Evolutionary conservation across 441 rosid genomes (phyloP).

Genomic region (Adansonia gregorii): DNA sequence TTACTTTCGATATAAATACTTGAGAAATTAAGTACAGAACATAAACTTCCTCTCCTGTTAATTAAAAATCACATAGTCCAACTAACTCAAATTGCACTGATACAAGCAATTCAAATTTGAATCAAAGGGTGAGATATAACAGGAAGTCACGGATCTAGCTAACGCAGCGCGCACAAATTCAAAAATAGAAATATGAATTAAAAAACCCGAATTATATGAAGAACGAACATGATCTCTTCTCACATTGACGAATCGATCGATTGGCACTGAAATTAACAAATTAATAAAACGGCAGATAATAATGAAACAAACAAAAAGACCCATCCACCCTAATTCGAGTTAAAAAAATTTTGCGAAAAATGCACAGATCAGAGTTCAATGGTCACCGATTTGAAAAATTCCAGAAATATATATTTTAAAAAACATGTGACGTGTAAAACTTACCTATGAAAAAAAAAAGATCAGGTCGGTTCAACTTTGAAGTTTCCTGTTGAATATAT

Average conservation of each 20-base stretch:
- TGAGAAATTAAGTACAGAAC: not conserved
- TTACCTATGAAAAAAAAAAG: conserved; percentile 31
- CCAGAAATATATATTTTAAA: not conserved
- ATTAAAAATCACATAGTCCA: conserved; percentile 16
- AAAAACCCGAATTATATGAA: conserved; percentile 1
- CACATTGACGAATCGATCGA: conserved; percentile 28
- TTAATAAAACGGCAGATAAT: not conserved
- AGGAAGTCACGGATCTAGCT: conserved; percentile 37
- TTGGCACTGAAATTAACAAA: conserved; percentile 19
- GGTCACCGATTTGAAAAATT: conserved; percentile 17
- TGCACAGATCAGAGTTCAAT: conserved; percentile 27
- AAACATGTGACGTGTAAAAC: not conserved
- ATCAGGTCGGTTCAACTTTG: conserved; percentile 21
- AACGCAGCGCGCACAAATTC: conserved; percentile 13
- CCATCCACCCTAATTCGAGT: conserved; percentile 16
- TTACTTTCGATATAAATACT: not conserved
- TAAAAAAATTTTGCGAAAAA: conserved; percentile 7
- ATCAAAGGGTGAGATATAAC: conserved; percentile 17
- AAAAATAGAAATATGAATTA: not conserved
- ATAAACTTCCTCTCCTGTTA: not conserved
- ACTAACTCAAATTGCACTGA: not conserved
- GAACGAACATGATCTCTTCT: conserved; percentile 25
- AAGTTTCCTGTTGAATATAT: conserved; percentile 1
- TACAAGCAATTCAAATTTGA: conserved; percentile 13
- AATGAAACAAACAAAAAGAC: not conserved